A percentile compares a stretch with the other conserved stretches of the same genome.
Conservation (phyloP, 345 rosid genomes). For the Luvunga scandens region DNA sequence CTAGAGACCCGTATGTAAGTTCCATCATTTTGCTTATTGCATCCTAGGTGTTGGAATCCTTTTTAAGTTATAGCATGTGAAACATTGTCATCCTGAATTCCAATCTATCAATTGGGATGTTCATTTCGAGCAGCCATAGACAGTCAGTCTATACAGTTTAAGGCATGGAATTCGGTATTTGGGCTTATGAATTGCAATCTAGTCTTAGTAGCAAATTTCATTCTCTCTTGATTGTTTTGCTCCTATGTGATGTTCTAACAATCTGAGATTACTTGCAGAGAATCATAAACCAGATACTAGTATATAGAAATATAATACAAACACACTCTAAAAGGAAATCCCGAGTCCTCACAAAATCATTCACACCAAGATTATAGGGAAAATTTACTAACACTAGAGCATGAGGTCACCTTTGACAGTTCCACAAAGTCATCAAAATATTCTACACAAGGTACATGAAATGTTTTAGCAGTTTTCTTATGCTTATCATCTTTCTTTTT, state of each 20-base stretch:
- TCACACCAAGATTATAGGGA: background rate
- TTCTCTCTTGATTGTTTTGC: background rate
- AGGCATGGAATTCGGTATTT: background rate
- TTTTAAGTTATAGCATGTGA: background rate
- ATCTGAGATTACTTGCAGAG: background rate
- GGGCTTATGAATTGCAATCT: background rate
- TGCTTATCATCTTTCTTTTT: background rate
- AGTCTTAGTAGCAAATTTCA: background rate
- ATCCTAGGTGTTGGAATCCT: background rate
- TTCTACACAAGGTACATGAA: slow-evolving; percentile 1
- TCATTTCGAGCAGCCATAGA: background rate
- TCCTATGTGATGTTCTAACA: background rate
- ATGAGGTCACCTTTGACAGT: background rate
- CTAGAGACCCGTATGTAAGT: slow-evolving; percentile 45
- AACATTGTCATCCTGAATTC: background rate
- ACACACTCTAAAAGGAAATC: background rate
- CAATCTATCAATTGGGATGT: background rate
- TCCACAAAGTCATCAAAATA: background rate
- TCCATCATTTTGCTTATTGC: background rate
- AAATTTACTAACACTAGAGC: background rate
- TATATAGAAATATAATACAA: background rate
- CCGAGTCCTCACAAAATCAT: background rate
- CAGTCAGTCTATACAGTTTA: background rate
- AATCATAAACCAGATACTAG: background rate
- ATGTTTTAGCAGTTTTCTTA: background rate